Percentiles rank a stretch among this genome's conserved stretches.
Evolutionary conservation across 768 basidiomycete genomes (phyloP).

Genomic region (Ramaria sp.): DNA sequence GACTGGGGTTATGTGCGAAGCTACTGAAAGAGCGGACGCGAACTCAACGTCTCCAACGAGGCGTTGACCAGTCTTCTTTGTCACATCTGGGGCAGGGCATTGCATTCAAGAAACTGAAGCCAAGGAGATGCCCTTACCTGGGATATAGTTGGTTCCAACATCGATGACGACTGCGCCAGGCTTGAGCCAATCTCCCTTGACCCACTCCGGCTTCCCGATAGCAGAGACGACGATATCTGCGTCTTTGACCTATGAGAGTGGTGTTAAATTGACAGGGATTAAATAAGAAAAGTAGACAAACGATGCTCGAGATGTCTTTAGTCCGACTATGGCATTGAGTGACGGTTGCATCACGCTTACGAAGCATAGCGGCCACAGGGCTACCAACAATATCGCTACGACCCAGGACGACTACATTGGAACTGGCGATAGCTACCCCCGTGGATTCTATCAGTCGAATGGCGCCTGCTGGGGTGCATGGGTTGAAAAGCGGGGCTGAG

Average conservation of each 20-base stretch:
- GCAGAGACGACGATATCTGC: slow-evolving; percentile 95
- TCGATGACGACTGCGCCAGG: slow-evolving; percentile 93
- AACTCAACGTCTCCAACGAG: slow-evolving; percentile 95
- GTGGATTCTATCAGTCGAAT: slow-evolving; percentile 85
- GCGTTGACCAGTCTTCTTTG: slow-evolving; percentile 91
- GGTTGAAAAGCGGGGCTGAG: slow-evolving; percentile 78
- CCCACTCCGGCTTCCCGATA: slow-evolving; percentile 85
- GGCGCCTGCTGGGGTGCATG: slow-evolving; percentile 92
- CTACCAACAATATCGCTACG: slow-evolving; percentile 97
- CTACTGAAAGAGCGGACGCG: slow-evolving; percentile 59
- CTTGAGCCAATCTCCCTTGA: slow-evolving; percentile 93
- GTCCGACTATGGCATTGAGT: slow-evolving; percentile 96
- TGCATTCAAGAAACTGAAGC: not conserved
- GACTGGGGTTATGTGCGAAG: slow-evolving; percentile 91
- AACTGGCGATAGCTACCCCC: slow-evolving; percentile 64
- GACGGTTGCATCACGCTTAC: slow-evolving; percentile 88
- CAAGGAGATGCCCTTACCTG: slow-evolving; percentile 38
- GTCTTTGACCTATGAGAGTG: slow-evolving; percentile 47
- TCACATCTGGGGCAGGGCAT: slow-evolving; percentile 42
- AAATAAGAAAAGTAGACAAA: slow-evolving; percentile 26
- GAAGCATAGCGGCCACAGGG: slow-evolving; percentile 84
- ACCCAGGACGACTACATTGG: slow-evolving; percentile 85
- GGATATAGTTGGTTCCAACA: slow-evolving; percentile 94
- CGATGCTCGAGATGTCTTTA: slow-evolving; percentile 67
- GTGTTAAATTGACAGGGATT: not conserved